A percentile compares a stretch with the other conserved stretches of the same genome.
phyloP scores from a whole-genome alignment of 805 yeast genomes.

The Starmera dryadoides region DNA sequence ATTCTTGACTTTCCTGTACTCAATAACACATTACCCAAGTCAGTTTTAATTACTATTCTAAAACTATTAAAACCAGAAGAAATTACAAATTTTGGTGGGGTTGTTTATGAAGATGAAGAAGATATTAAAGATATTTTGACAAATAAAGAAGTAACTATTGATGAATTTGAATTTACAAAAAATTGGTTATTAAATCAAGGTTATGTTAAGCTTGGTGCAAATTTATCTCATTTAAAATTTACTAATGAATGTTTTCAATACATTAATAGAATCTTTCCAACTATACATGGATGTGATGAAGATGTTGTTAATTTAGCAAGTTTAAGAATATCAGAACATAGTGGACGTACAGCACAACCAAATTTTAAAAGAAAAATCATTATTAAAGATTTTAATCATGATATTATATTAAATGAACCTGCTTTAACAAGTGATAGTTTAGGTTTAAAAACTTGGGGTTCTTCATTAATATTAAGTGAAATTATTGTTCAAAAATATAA shows the following conservation, averaged over 20 bases:
- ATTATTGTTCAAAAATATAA: constrained; percentile 34
- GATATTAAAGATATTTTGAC: constrained; percentile 19
- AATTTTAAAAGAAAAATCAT: constrained; percentile 53
- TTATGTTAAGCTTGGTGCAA: constrained; percentile 23
- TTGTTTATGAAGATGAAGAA: constrained; percentile 2
- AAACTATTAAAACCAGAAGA: constrained; percentile 39
- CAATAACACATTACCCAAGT: background rate
- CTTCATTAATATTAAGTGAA: constrained; percentile 63
- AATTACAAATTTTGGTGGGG: constrained; percentile 41
- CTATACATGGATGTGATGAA: constrained; percentile 34
- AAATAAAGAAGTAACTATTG: constrained; percentile 25
- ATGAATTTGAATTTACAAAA: constrained; percentile 22
- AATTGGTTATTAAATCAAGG: constrained; percentile 37
- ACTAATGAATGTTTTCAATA: constrained; percentile 35
- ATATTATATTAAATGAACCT: constrained; percentile 59
- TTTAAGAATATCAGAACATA: constrained; percentile 63
- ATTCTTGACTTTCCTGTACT: background rate
- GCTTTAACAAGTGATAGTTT: constrained; percentile 79
- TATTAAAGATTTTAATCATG: constrained; percentile 28
- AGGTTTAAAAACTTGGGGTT: constrained; percentile 96
- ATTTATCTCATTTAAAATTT: constrained; percentile 24
- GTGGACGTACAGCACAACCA: constrained; percentile 83
- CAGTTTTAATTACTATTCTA: background rate
- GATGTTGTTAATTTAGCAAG: constrained; percentile 50
- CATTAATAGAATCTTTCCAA: constrained; percentile 38